These are phyloP conservation scores for Phytophthora agathidicida DNA, from an alignment of 352 stramenopile species.

Conservation along the genomic window DNA sequence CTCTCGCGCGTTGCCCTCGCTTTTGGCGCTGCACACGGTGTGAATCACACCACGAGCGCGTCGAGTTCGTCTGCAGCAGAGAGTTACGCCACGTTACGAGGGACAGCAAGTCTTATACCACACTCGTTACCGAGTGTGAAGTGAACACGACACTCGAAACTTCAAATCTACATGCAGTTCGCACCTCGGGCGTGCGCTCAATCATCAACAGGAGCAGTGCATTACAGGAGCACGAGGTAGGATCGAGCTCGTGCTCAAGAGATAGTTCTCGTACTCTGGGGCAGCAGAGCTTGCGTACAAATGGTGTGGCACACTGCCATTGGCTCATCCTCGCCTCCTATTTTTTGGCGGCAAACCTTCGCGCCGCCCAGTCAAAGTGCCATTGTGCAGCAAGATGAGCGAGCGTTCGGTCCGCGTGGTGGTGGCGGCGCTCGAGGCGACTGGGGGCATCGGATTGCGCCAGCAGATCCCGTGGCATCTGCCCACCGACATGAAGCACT, in stretches of 20 bases:
- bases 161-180: not conserved
- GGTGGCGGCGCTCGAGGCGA: constrained; percentile 85
- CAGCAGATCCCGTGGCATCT: constrained; percentile 95
- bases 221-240: too few relatives aligned
- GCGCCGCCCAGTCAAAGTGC: not conserved
- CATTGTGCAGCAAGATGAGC: constrained; percentile 11
- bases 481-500: constrained; percentile 96
- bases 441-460: constrained; percentile 87
- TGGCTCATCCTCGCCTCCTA: not conserved
- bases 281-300: not conserved
- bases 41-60: too few relatives aligned
- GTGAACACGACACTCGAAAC: constrained; percentile 1
- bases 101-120: too few relatives aligned
- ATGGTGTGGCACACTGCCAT: not conserved
- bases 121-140: constrained; percentile 23
- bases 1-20: not conserved
- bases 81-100: not conserved
- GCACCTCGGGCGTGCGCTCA: too few relatives aligned
- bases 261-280: not conserved
- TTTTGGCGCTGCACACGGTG: too few relatives aligned
- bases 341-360: constrained; percentile 7
- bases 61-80: constrained; percentile 1
- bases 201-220: too few relatives aligned
- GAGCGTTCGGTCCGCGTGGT: constrained; percentile 75
- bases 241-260: too few relatives aligned